Percentiles rank a stretch among this genome's conserved stretches.
phyloP scores from a whole-genome alignment of 2,329 filamentous ascomycete species.

The Fusarium cyanostomum region DNA sequence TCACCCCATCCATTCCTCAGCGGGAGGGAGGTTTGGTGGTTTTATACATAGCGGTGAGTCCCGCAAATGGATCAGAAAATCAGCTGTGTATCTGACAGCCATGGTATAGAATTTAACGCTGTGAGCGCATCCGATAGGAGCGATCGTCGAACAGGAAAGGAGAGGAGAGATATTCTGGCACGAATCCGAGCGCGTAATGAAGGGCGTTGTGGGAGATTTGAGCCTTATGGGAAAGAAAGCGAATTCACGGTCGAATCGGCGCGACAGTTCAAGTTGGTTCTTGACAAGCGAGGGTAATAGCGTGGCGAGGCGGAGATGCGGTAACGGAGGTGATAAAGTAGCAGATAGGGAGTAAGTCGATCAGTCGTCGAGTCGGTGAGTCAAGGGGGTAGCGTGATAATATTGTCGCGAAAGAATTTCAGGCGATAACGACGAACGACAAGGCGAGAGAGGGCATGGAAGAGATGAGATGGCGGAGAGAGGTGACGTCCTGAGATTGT shows the following conservation, averaged over 20 bases:
- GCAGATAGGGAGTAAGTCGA: slow-evolving; percentile 5
- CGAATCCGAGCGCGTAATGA: not conserved
- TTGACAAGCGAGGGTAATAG: slow-evolving; percentile 16
- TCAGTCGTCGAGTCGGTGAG: slow-evolving; percentile 14
- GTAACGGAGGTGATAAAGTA: slow-evolving; percentile 14
- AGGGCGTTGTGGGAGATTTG: not conserved
- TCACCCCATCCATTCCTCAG: slow-evolving; percentile 97
- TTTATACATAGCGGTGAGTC: slow-evolving; percentile 85
- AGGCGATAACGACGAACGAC: slow-evolving; percentile 3
- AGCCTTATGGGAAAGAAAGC: not conserved
- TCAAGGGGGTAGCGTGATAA: slow-evolving; percentile 2
- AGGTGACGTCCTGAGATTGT: slow-evolving; percentile 28
- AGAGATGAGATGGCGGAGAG: slow-evolving; percentile 28
- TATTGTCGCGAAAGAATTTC: slow-evolving; percentile 12
- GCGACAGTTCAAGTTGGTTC: slow-evolving; percentile 1
- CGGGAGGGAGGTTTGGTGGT: slow-evolving; percentile 80
- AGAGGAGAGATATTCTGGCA: slow-evolving; percentile 2
- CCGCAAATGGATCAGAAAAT: slow-evolving; percentile 78
- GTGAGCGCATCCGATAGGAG: slow-evolving; percentile 51
- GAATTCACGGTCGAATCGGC: not conserved
- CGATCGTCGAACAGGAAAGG: slow-evolving; percentile 32
- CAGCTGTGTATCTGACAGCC: slow-evolving; percentile 76
- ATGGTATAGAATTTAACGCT: slow-evolving; percentile 51
- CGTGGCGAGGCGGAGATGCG: slow-evolving; percentile 30
- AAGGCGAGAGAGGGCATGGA: slow-evolving; percentile 11